These are phyloP conservation scores for Cystobasidium tubakii DNA, from an alignment of 768 basidiomycete genomes.

Conservation along the genomic window DNA sequence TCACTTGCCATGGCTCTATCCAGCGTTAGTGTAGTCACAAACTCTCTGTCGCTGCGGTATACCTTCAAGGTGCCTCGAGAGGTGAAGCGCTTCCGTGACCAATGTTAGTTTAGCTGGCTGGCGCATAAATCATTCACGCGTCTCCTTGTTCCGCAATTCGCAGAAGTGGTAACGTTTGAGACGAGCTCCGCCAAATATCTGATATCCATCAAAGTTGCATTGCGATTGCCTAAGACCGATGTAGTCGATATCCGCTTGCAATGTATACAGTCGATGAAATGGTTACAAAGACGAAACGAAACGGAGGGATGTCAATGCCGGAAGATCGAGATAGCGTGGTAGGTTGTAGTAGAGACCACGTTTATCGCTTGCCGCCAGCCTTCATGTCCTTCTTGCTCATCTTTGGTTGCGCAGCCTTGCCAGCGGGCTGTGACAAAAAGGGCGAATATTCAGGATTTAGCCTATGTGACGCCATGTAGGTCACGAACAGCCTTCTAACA, in stretches of 20 bases:
- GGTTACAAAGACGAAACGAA: background rate
- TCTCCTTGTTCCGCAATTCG: too few species aligned
- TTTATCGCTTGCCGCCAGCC: conserved; percentile 39
- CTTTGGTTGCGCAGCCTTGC: conserved; percentile 37
- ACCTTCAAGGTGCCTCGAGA: conserved; percentile 33
- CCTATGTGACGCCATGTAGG: too few species aligned
- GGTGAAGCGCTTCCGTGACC: conserved; percentile 18
- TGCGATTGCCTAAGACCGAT: background rate
- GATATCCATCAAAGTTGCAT: background rate
- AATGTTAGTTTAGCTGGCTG: background rate
- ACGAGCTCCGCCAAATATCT: background rate
- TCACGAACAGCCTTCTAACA: background rate
- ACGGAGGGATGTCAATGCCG: background rate
- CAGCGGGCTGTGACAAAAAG: conserved; percentile 24
- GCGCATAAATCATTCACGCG: background rate
- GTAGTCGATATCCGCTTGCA: background rate
- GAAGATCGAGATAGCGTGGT: background rate
- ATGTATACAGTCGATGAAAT: background rate
- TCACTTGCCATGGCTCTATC: conserved; percentile 39
- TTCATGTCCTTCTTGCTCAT: conserved; percentile 37
- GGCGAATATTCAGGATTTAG: background rate
- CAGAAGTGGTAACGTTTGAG: too few species aligned
- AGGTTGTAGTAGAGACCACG: background rate
- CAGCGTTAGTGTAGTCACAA: conserved; percentile 35
- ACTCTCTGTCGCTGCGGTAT: conserved; percentile 23